Base-by-base conservation (phyloP, 306 rosid genomes). In the Inga leiocalycina region DNA sequence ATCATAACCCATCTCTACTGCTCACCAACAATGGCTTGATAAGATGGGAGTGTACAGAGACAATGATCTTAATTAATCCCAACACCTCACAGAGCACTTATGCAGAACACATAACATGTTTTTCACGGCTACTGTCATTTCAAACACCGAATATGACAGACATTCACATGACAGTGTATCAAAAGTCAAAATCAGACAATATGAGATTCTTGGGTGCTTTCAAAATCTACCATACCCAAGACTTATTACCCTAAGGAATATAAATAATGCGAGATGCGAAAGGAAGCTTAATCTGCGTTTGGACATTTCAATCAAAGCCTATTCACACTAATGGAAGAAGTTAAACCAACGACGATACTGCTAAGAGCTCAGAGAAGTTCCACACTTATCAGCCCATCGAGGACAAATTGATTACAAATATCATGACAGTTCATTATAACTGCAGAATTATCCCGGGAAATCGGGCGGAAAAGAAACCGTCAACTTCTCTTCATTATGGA, bases 401-500 rank as follows among this genome's bases (percentile, higher is more conserved):
- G 19, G 20, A 71, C 46, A 44, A 66, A 57, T 52, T 75, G 54
- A 35, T 3, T 45, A 24, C 81, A 39, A 22, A 64, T 34, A 70
- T 61, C 54, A 72, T 4, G 54, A 12, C 24, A 49, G 34, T 48
- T 73, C 20, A 22, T 46, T 72, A 32, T 61, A 89, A 91, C 89
- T 90, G 77, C 1, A 15, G 48, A 86, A 71, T 70, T 82, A 85
- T 75, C 80, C 51, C 80, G 79, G 77, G 81, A 89, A 78, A 76
- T 79, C 19, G 52, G 35, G 49, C 61, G 62, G 32, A 57, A 61
- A 59, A 6, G 67, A 76, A 62, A 45, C 22, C 69, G 67, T 90
- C 86, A 90, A 73, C 61, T 71, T 74, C 84, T 79, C 81, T 57
- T 81, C 90, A 85, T 90, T 19, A 51, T 2, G 71, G 67, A 78